phyloP scores from a whole-genome alignment of 208 protist genomes.

The Trypanosoma cruzi region DNA sequence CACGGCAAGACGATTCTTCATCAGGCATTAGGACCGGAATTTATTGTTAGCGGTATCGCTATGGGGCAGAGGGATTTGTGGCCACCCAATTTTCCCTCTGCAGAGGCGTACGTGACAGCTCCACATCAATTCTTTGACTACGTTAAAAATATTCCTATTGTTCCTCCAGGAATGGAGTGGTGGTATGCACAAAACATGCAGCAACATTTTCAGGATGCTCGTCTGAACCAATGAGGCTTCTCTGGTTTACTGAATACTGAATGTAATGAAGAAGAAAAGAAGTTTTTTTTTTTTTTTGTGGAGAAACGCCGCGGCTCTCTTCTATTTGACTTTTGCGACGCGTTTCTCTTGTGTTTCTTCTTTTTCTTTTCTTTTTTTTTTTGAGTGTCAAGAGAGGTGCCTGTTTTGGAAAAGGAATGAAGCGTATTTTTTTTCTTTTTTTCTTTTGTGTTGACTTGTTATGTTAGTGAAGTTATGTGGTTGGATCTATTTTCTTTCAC shows the following conservation, averaged over 20 bases:
- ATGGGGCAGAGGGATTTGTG: constrained; percentile 84
- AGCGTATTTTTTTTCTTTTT: constrained; percentile 3
- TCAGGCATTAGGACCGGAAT: constrained; percentile 72
- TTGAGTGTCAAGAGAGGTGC: background rate
- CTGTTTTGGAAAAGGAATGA: background rate
- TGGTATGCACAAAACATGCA: constrained; percentile 60
- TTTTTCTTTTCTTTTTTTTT: constrained; percentile 10
- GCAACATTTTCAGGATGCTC: constrained; percentile 61
- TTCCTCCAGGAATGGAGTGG: constrained; percentile 84
- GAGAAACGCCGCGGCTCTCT: no score
- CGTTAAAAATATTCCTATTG: constrained; percentile 67
- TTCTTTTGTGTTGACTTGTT: constrained; percentile 6
- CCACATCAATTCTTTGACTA: constrained; percentile 89
- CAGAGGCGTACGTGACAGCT: constrained; percentile 78
- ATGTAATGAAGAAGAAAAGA: no score
- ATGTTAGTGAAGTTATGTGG: constrained; percentile 1
- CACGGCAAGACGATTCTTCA: constrained; percentile 85
- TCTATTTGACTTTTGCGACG: background rate
- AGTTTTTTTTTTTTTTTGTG: no score
- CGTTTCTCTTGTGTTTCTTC: background rate
- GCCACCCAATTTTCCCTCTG: constrained; percentile 86
- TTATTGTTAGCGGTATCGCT: constrained; percentile 74
- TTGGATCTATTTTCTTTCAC: background rate
- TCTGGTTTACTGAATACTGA: constrained; percentile 7
- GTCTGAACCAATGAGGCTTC: constrained; percentile 27